Conservation (phyloP, 352 stramenopile species). For the Globisporangium viniferum region DNA sequence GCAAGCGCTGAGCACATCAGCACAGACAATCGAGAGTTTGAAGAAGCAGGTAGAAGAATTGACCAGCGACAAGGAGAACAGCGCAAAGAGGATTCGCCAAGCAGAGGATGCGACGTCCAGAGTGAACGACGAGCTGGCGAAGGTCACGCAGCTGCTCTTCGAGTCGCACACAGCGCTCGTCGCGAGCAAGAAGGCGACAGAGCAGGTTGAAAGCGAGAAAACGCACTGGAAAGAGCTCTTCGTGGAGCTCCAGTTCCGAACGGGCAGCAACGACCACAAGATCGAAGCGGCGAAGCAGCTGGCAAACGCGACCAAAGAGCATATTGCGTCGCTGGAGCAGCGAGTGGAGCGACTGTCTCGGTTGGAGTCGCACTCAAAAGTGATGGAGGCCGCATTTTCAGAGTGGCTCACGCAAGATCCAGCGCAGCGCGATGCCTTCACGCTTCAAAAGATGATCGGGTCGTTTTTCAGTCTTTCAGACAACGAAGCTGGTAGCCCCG, state of each 20-base stretch:
- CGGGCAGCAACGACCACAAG: constrained; percentile 25
- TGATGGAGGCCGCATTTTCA: not conserved
- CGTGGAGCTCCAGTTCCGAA: constrained; percentile 38
- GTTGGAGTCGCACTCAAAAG: not conserved
- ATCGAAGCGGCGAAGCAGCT: constrained; percentile 36
- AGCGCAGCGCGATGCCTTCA: not conserved
- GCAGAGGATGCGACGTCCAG: constrained; percentile 30
- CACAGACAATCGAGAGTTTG: constrained; percentile 31
- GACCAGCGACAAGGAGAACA: constrained; percentile 31
- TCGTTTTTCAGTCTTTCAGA: constrained; percentile 16
- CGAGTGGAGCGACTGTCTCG: constrained; percentile 17
- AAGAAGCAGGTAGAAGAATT: constrained; percentile 41
- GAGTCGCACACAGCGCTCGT: constrained; percentile 45
- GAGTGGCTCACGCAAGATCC: constrained; percentile 5
- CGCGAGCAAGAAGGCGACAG: constrained; percentile 28
- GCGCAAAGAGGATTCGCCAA: constrained; percentile 20
- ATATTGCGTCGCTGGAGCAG: constrained; percentile 24
- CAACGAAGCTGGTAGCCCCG: not conserved
- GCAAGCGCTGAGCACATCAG: constrained; percentile 36
- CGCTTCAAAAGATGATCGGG: constrained; percentile 21
- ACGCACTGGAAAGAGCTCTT: constrained; percentile 37
- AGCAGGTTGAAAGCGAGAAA: constrained; percentile 31
- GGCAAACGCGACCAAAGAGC: constrained; percentile 24
- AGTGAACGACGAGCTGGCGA: constrained; percentile 37
- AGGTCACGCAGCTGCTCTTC: constrained; percentile 41